Evolutionary conservation across 805 yeast species (phyloP).

Genomic region (Myxozyma vanderwaltii): DNA sequence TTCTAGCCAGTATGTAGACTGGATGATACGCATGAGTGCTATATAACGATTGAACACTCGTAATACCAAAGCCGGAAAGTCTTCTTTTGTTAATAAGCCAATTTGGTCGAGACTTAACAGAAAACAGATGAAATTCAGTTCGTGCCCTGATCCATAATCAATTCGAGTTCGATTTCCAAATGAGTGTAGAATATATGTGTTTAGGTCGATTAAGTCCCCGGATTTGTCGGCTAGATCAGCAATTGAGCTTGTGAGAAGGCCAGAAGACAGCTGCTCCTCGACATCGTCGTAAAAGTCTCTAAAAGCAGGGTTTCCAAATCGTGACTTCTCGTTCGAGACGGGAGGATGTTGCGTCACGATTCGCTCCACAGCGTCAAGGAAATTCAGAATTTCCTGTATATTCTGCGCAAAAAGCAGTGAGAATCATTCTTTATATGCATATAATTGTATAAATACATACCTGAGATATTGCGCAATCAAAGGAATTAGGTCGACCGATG

Average conservation of each 20-base stretch:
- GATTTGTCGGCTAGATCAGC: neutral
- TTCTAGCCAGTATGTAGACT: constrained; percentile 76
- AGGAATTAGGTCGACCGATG: constrained; percentile 58
- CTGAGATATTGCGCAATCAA: constrained; percentile 46
- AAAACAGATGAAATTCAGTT: constrained; percentile 75
- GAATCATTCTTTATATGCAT: no score
- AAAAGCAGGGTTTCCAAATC: constrained; percentile 93
- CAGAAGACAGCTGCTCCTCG: constrained; percentile 25
- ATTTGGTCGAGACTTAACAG: constrained; percentile 52
- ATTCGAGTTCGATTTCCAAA: constrained; percentile 86
- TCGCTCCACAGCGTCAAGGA: constrained; percentile 47
- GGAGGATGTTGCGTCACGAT: constrained; percentile 67
- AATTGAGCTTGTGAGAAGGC: neutral
- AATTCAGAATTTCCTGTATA: neutral
- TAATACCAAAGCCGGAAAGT: constrained; percentile 54
- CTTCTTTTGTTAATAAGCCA: constrained; percentile 16
- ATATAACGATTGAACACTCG: constrained; percentile 70
- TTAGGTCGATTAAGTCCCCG: constrained; percentile 47
- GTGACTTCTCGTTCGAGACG: constrained; percentile 60
- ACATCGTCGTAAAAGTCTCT: constrained; percentile 77
- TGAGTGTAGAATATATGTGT: constrained; percentile 64
- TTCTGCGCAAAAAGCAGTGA: neutral
- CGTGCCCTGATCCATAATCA: constrained; percentile 98
- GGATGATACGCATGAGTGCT: constrained; percentile 70
- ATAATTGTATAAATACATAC: neutral